Base-by-base conservation (phyloP, 2,329 filamentous ascomycete species). In the Tolypocladium sp. region DNA sequence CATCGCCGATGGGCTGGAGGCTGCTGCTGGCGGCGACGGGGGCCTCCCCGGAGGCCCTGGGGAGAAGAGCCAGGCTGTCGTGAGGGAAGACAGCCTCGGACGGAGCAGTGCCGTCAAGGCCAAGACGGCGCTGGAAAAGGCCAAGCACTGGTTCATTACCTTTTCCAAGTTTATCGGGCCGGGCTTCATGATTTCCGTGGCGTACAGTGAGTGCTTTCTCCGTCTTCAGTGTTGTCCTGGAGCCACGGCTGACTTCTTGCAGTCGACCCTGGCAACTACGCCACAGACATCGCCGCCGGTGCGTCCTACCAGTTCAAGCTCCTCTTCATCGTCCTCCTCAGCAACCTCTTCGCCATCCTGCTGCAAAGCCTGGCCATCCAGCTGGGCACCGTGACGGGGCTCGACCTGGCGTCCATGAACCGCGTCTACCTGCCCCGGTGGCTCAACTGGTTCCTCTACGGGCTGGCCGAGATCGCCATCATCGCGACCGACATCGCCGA, bases 401-500 rank as follows among this genome's bases (percentile, higher is more conserved):
- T 88, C 56, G 86, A 89, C 65, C 76, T 90, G 17, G 84, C 87
- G 1, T 80, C 87, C 62, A 84, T 85, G 12, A 89, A 85, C 65
- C 80, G 86, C 40, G 83, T 79, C 10, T 85, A 86, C 68, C 76
- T 89, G 17, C 87, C 87, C 1, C 76, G 75, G 63, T 90, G 86
- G 87, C 68, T 89, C 58, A 87, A 85, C 62, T 79, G 81, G 52
- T 67, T 77, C 22, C 74, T 90, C 3, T 90, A 89, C 65, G 69
- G 79, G 25, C 74, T 90, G 62, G 82, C 86, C 1, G 87, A 90
- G 69, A 73, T 80, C 5, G 86, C 87, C 61, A 90, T 90, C 59
- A 84, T 90, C 57, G 87, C 87, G 0, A 90, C 87, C 0, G 87
- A 90, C 68, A 84, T 90, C 63, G 86, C 86, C 59, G 86, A 89